Evolutionary conservation across 169 alveolate species (phyloP).

Genomic region (Plasmodium vivax): DNA sequence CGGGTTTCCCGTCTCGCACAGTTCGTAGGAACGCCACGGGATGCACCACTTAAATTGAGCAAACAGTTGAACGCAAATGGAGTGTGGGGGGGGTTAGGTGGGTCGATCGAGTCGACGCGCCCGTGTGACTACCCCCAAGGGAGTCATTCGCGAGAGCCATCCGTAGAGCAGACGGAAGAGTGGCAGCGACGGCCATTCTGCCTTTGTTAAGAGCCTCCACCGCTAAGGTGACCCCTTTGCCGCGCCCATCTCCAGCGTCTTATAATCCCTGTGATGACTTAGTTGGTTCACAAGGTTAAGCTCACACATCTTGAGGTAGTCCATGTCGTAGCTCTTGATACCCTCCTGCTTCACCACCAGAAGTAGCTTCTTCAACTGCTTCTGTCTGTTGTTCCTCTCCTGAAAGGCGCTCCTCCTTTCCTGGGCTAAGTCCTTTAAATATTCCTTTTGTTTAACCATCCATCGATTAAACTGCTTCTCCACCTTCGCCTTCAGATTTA

Average conservation of each 20-base stretch:
- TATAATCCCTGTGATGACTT: slow-evolving; percentile 37
- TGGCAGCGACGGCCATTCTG: too few species aligned
- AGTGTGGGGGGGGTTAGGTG: neutral
- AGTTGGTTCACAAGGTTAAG: slow-evolving; percentile 31
- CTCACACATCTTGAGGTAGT: slow-evolving; percentile 59
- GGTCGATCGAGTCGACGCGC: neutral
- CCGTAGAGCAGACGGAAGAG: neutral
- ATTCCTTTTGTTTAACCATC: slow-evolving; percentile 36
- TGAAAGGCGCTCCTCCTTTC: slow-evolving; percentile 36
- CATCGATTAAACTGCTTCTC: slow-evolving; percentile 45
- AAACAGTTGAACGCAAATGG: neutral
- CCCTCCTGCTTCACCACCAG: slow-evolving; percentile 48
- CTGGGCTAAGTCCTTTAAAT: slow-evolving; percentile 25
- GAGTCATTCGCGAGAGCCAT: neutral
- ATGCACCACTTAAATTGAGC: neutral
- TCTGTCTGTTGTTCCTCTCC: slow-evolving; percentile 62
- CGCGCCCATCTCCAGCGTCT: slow-evolving; percentile 11
- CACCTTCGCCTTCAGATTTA: slow-evolving; percentile 6
- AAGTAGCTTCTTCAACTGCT: slow-evolving; percentile 27
- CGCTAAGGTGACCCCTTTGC: slow-evolving; percentile 13
- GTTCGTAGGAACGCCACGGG: neutral
- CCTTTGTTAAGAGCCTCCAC: neutral
- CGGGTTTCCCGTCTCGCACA: neutral
- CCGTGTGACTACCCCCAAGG: neutral
- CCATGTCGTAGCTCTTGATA: slow-evolving; percentile 46